Base-by-base conservation (phyloP, 495 filamentous ascomycete species). In the Annulohypoxylon stygium region DNA sequence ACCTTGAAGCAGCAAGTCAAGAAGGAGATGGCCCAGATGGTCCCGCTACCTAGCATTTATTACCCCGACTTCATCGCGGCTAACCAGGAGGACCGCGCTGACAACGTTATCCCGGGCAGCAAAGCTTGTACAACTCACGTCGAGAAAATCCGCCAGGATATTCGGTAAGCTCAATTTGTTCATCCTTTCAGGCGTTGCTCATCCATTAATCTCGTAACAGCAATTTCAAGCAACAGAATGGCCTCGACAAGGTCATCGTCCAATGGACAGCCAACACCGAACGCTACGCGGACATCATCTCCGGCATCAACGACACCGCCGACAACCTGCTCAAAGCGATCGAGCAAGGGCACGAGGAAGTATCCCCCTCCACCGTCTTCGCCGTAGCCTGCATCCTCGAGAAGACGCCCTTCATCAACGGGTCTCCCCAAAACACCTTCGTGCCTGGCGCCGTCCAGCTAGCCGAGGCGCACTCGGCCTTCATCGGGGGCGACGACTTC, bases 191-290 rank as follows among this genome's bases (percentile, higher is more conserved):
- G 25, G 25, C 59, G 33, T 30, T 36, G 12, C 10, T 23, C 63
- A 45, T 64, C 76, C 57, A 75, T 78, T 82, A 74, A 86, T 48
- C 51, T 39, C 11, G 7, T 57, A 45, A 65, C 70, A 93, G 93
- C 65, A 90, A 97, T 67, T 99, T 99, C 88, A 98, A 99, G 88
- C 85, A 89, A 59, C 82, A 86, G 71, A 91, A 98, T 79, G 86
- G 82, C 73, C 88, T 99, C 54, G 96, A 98, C 86, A 98, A 97
- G 85, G 93, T 99, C 75, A 93, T 99, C 75, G 91, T 99, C 63
- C 93, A 93, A 85, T 99, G 96, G 96, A 99, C 97, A 33, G 96
- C 96, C 81, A 99, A 98, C 87, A 99, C 96, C 10, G 96, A 99
- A 85, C 94, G 96, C 67, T 99, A 92, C 79, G 92, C 96, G 70